Conservation (phyloP, 345 rosid species). For the Moricandia moricandioides region DNA sequence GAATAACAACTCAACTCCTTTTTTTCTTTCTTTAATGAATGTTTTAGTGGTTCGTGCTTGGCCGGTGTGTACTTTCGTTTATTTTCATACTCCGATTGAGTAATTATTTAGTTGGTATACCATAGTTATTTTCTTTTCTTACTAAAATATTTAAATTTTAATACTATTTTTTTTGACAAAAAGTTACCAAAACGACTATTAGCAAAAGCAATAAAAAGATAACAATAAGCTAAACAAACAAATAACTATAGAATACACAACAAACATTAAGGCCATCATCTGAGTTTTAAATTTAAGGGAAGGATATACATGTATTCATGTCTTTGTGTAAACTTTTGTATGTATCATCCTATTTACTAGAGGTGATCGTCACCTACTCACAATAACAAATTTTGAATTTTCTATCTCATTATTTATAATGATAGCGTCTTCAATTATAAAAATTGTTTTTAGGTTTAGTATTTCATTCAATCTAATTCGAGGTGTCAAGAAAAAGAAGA, state of each 20-base stretch:
- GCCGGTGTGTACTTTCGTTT: not conserved
- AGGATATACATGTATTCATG: conserved; percentile 26
- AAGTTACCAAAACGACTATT: too few relatives aligned
- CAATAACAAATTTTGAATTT: conserved; percentile 9
- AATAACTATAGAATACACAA: too few relatives aligned
- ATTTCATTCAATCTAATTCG: not conserved
- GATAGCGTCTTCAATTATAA: conserved; percentile 4
- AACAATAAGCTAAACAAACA: too few relatives aligned
- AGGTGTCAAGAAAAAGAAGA: not conserved
- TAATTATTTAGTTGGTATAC: not conserved
- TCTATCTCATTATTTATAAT: not conserved
- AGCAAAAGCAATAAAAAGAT: too few relatives aligned
- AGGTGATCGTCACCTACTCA: conserved; percentile 13
- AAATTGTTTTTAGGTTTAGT: too few relatives aligned
- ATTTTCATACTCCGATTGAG: not conserved
- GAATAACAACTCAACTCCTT: not conserved
- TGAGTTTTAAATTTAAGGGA: not conserved
- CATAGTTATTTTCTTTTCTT: not conserved
- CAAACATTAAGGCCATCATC: too few relatives aligned
- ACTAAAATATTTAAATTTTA: too few relatives aligned
- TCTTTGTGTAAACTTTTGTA: conserved; percentile 12
- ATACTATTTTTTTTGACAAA: too few relatives aligned
- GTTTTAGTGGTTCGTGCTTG: not conserved
- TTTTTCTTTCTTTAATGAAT: not conserved
- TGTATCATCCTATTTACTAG: conserved; percentile 14